These are phyloP conservation scores for Trichoderma asperelloides DNA, from an alignment of 495 filamentous ascomycete genomes.

Conservation along the genomic window DNA sequence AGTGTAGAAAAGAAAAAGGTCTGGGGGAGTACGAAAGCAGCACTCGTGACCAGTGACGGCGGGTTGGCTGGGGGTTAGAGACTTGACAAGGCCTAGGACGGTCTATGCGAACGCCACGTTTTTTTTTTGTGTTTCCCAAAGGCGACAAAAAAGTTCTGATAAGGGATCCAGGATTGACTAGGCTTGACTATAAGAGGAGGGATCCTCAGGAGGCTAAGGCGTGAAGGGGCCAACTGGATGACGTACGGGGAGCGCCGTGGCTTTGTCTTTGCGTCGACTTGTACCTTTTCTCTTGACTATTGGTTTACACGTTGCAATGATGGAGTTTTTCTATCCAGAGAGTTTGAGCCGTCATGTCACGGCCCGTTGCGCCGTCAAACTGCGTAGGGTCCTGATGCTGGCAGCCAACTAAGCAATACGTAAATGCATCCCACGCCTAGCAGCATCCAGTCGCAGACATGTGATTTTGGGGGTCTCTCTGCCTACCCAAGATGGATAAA, in stretches of 20 bases:
- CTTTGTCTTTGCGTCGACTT: too few relatives aligned
- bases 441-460: background rate
- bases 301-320: background rate
- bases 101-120: slow-evolving; percentile 2
- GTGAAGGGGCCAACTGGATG: too few relatives aligned
- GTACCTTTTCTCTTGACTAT: background rate
- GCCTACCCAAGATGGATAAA: background rate
- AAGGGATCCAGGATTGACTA: background rate
- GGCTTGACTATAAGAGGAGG: too few relatives aligned
- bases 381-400: background rate
- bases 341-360: background rate
- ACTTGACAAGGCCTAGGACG: background rate
- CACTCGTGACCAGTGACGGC: background rate
- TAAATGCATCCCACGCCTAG: too few relatives aligned
- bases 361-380: background rate
- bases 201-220: background rate
- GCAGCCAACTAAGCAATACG: background rate
- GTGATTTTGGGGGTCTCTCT: background rate
- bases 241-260: too few relatives aligned
- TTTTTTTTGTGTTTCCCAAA: background rate
- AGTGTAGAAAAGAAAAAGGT: background rate
- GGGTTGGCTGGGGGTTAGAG: background rate
- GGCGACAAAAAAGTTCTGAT: background rate
- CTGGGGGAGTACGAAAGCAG: slow-evolving; percentile 4
- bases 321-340: background rate